Conservation (phyloP, 1,284 basidiomycete genomes). For the Trametes pubescens region DNA sequence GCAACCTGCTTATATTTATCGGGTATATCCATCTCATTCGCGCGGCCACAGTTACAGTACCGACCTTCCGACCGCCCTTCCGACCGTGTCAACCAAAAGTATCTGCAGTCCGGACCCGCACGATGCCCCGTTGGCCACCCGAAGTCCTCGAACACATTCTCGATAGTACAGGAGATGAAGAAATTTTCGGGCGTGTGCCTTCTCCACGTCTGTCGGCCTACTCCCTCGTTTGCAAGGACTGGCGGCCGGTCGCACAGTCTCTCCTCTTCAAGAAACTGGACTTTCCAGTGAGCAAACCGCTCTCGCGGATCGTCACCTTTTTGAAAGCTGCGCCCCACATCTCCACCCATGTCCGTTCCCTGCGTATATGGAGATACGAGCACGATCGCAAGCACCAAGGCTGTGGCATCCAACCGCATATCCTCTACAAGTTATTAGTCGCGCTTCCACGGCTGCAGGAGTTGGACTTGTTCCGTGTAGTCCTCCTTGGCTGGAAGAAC, state of each 20-base stretch:
- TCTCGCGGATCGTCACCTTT: not conserved
- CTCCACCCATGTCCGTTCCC: not conserved
- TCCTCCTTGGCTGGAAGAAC: not conserved
- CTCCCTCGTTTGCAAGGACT: slow-evolving; percentile 1
- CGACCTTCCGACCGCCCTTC: no score
- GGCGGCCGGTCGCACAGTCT: slow-evolving; percentile 4
- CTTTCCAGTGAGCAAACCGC: not conserved
- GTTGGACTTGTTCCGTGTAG: not conserved
- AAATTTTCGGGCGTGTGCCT: no score
- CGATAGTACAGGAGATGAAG: no score
- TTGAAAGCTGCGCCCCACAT: not conserved
- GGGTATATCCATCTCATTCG: no score
- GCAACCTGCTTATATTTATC: no score
- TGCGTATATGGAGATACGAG: not conserved
- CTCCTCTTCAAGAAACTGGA: not conserved
- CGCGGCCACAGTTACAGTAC: no score
- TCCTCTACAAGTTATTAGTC: not conserved
- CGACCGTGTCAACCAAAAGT: no score
- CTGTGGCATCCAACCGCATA: not conserved
- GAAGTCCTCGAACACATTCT: no score
- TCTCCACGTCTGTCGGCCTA: not conserved
- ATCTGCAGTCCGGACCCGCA: no score
- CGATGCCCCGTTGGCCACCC: no score
- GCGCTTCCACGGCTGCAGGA: not conserved
- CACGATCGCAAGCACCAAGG: not conserved